These are phyloP conservation scores for Acanthochlamys bracteata DNA, from an alignment of 106 monocot species.

Conservation along the genomic window DNA sequence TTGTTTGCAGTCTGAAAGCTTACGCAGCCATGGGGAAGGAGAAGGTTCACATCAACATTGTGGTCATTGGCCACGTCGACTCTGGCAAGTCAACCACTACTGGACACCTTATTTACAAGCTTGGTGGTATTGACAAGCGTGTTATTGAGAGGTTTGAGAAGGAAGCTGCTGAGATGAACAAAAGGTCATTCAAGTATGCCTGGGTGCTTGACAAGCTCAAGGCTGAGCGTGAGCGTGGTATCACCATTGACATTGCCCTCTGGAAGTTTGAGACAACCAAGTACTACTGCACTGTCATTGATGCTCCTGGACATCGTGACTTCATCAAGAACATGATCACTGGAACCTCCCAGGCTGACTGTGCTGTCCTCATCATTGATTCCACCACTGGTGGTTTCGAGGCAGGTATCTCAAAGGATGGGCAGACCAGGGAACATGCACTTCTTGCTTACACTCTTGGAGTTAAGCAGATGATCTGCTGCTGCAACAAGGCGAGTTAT, in stretches of 20 bases:
- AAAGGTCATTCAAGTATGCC: constrained; percentile 42
- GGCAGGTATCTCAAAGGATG: constrained; percentile 38
- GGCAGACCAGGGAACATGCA: constrained; percentile 37
- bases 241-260: constrained; percentile 32
- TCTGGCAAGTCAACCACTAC: constrained; percentile 36
- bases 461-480: constrained; percentile 38
- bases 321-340: constrained; percentile 43
- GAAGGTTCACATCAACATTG: constrained; percentile 36
- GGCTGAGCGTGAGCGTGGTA: constrained; percentile 34
- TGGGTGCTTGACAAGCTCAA: constrained; percentile 46
- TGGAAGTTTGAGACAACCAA: constrained; percentile 38
- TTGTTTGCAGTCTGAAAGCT: too few relatives aligned
- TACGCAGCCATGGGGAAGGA: constrained; percentile 22
- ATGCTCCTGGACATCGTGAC: constrained; percentile 40
- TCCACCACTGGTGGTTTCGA: constrained; percentile 44
- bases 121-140: constrained; percentile 42
- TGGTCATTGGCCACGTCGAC: constrained; percentile 40
- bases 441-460: constrained; percentile 37
- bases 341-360: constrained; percentile 33
- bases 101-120: constrained; percentile 36
- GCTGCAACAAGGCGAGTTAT: constrained; percentile 28
- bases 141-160: constrained; percentile 38
- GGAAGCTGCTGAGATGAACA: constrained; percentile 43
- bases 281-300: constrained; percentile 38
- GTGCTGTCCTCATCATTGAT: constrained; percentile 31